Evolutionary conservation across 2,329 filamentous ascomycete genomes (phyloP).

Genomic region (Colletotrichum agaves): DNA sequence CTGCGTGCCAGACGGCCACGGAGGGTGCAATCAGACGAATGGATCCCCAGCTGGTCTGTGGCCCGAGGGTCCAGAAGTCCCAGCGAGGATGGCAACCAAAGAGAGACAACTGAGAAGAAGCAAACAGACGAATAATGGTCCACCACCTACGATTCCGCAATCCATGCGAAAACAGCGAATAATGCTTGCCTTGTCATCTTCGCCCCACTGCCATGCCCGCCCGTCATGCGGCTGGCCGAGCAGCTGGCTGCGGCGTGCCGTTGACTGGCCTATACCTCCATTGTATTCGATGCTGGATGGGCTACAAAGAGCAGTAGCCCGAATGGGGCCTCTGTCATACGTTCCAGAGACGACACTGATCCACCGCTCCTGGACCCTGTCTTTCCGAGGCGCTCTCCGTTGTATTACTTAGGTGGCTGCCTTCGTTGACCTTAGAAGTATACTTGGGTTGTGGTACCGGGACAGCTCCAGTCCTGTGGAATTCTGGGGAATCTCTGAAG

Average conservation of each 20-base stretch:
- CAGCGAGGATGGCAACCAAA: neutral
- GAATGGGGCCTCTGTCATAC: neutral
- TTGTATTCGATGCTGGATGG: neutral
- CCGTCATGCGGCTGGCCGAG: slow-evolving; percentile 28
- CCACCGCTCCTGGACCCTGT: slow-evolving; percentile 13
- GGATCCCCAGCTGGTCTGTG: neutral
- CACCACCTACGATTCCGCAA: neutral
- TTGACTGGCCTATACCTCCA: neutral
- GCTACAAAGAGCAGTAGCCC: neutral
- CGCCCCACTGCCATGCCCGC: neutral
- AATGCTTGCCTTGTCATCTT: neutral
- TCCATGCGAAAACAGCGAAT: slow-evolving; percentile 24
- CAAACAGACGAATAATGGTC: neutral
- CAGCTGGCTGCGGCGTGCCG: slow-evolving; percentile 28
- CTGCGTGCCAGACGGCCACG: neutral
- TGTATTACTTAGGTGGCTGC: neutral
- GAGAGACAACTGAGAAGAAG: neutral
- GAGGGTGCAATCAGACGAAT: slow-evolving; percentile 15
- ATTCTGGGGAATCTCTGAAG: slow-evolving; percentile 15
- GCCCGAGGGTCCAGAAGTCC: neutral
- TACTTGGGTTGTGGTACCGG: neutral
- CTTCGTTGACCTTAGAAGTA: slow-evolving; percentile 1
- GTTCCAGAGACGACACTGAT: neutral
- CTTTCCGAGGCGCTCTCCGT: neutral
- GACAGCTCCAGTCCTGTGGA: slow-evolving; percentile 13